phyloP scores from a whole-genome alignment of 2,329 filamentous ascomycete genomes.

The Aspergillus sp. region DNA sequence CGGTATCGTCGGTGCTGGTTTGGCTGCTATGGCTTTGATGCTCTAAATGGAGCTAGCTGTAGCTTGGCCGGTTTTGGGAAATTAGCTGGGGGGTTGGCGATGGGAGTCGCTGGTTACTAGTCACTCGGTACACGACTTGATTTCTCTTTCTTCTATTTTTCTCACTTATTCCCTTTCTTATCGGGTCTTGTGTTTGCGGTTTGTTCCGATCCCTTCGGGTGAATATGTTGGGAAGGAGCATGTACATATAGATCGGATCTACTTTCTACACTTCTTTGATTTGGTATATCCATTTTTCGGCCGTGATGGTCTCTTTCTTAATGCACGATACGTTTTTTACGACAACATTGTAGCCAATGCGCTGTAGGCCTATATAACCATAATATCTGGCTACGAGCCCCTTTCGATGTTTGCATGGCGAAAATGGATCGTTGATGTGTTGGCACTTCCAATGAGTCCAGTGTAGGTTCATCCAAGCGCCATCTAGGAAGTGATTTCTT shows the following conservation, averaged over 20 bases:
- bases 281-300: not conserved
- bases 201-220: not conserved
- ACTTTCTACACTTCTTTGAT: not conserved
- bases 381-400: not conserved
- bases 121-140: not conserved
- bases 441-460: not conserved
- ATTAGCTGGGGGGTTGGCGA: not conserved
- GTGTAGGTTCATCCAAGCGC: not conserved
- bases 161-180: not conserved
- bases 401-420: not conserved
- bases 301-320: not conserved
- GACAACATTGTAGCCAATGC: not conserved
- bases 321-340: not conserved
- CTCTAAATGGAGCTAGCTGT: slow-evolving; percentile 23
- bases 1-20: slow-evolving; percentile 29
- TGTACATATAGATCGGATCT: not conserved
- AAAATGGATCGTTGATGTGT: not conserved
- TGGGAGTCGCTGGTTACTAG: not conserved
- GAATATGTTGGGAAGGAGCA: not conserved
- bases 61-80: not conserved
- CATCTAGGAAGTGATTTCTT: not conserved
- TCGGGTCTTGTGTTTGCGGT: not conserved
- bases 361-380: not conserved
- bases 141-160: not conserved
- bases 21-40: slow-evolving; percentile 30